phyloP scores from a whole-genome alignment of 441 rosid species.

The Cnidoscolus chayamansa region DNA sequence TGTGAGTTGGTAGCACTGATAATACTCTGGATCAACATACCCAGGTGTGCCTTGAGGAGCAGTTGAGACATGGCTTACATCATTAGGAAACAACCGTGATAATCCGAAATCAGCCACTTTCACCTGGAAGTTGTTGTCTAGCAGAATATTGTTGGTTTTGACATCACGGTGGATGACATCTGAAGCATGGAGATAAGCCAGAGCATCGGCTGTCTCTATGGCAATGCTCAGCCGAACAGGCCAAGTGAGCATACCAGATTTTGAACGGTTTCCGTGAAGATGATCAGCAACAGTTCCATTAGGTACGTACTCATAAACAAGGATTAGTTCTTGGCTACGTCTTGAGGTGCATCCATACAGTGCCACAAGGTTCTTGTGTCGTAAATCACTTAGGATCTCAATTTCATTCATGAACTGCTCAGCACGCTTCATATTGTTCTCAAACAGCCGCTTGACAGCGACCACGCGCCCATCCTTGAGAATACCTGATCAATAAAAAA shows the following conservation, averaged over 20 bases:
- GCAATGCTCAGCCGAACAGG: slow-evolving; percentile 55
- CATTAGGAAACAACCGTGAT: slow-evolving; percentile 51
- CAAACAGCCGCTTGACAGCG: slow-evolving; percentile 59
- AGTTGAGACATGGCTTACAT: slow-evolving; percentile 59
- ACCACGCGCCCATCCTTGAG: slow-evolving; percentile 55
- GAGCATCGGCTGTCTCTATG: slow-evolving; percentile 52
- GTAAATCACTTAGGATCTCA: slow-evolving; percentile 45
- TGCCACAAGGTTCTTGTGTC: slow-evolving; percentile 49
- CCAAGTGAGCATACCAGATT: slow-evolving; percentile 42
- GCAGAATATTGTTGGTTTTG: slow-evolving; percentile 58
- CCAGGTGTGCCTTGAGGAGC: slow-evolving; percentile 78
- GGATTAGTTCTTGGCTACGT: slow-evolving; percentile 50
- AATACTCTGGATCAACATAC: slow-evolving; percentile 66
- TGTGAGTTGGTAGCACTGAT: slow-evolving; percentile 55
- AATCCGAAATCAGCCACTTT: slow-evolving; percentile 73
- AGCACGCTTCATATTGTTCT: slow-evolving; percentile 47
- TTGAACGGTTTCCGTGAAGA: slow-evolving; percentile 39
- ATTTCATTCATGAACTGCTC: slow-evolving; percentile 64
- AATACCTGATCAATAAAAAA: slow-evolving; percentile 37
- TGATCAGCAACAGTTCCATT: slow-evolving; percentile 70
- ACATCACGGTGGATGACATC: slow-evolving; percentile 67
- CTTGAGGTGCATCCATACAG: slow-evolving; percentile 58
- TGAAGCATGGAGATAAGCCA: slow-evolving; percentile 44
- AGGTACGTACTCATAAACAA: slow-evolving; percentile 59
- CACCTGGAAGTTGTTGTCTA: slow-evolving; percentile 44